Percentiles rank a stretch among this genome's conserved stretches.
Evolutionary conservation across 2,329 filamentous ascomycete genomes (phyloP).

Genomic region (Alternaria metachromatica): DNA sequence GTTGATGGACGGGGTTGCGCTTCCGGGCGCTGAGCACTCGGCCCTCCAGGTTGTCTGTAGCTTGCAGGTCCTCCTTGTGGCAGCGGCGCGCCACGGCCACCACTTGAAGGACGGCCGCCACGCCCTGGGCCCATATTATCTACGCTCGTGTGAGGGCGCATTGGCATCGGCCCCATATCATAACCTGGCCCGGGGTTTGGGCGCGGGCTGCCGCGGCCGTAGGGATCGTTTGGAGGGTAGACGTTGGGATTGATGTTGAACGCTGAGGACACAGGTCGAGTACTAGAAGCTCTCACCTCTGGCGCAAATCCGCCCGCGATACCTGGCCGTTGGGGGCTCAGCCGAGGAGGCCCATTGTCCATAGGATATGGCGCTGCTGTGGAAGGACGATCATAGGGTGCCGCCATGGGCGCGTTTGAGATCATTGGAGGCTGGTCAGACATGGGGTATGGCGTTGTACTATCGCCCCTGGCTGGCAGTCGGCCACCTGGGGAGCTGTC

Average conservation of each 20-base stretch:
- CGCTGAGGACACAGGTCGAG: conserved; percentile 56
- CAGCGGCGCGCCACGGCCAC: conserved; percentile 36
- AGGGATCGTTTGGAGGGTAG: conserved; percentile 42
- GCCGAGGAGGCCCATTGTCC: conserved; percentile 66
- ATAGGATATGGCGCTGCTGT: conserved; percentile 74
- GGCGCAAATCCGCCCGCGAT: conserved; percentile 52
- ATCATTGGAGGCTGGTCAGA: conserved; percentile 51
- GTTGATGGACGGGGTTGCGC: conserved; percentile 47
- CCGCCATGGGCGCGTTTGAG: conserved; percentile 22
- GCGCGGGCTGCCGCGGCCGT: conserved; percentile 37
- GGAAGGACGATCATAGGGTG: conserved; percentile 53
- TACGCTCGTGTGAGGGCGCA: conserved; percentile 47
- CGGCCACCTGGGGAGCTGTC: conserved; percentile 32
- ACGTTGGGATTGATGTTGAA: conserved; percentile 59
- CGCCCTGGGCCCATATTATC: conserved; percentile 45
- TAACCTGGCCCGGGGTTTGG: conserved; percentile 27
- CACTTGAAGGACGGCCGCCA: conserved; percentile 36
- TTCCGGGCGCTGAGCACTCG: conserved; percentile 47
- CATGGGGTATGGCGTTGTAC: conserved; percentile 53
- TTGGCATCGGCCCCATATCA: conserved; percentile 40
- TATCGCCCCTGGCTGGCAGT: conserved; percentile 41
- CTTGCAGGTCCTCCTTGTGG: conserved; percentile 41
- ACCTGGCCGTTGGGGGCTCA: conserved; percentile 36
- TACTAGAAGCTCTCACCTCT: conserved; percentile 58
- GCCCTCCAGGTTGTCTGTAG: conserved; percentile 49